Conservation (phyloP, 345 rosid genomes). For the Cardiospermum halicacabum region DNA sequence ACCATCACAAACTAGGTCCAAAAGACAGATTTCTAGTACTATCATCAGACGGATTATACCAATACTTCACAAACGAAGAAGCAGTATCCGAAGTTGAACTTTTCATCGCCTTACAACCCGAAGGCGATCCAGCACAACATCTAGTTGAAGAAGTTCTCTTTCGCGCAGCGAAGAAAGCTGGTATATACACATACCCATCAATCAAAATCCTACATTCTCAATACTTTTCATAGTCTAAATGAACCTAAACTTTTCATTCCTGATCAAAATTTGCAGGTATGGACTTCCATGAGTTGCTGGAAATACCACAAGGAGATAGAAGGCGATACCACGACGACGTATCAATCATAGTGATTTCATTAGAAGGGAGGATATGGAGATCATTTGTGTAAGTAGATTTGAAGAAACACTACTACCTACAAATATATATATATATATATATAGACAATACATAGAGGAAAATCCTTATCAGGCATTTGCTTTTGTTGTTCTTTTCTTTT, state of each 20-base stretch:
- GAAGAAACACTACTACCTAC: constrained; percentile 6
- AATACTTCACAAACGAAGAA: constrained; percentile 90
- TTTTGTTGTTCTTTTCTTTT: constrained; percentile 26
- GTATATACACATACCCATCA: constrained; percentile 30
- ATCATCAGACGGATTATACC: constrained; percentile 92
- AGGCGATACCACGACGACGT: constrained; percentile 91
- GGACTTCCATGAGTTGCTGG: constrained; percentile 81
- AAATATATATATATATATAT: no score
- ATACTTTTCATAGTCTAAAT: neutral
- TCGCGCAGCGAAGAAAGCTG: constrained; percentile 98
- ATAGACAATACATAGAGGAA: constrained; percentile 21
- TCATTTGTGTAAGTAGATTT: constrained; percentile 77
- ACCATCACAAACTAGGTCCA: constrained; percentile 80
- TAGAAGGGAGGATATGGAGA: constrained; percentile 97
- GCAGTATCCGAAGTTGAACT: constrained; percentile 87
- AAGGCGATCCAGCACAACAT: constrained; percentile 99
- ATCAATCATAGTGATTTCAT: constrained; percentile 79
- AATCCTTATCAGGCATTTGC: constrained; percentile 25
- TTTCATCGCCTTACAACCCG: constrained; percentile 82
- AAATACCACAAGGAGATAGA: constrained; percentile 90
- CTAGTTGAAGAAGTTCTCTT: constrained; percentile 81
- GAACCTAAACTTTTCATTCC: neutral
- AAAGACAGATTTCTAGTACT: constrained; percentile 80
- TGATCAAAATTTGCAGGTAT: constrained; percentile 56
- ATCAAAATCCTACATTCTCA: neutral